Evolutionary conservation across 495 filamentous ascomycete species (phyloP), one percentile per base, ranked within the genome.

Genomic region (Aspergillus funiculosus): DNA sequence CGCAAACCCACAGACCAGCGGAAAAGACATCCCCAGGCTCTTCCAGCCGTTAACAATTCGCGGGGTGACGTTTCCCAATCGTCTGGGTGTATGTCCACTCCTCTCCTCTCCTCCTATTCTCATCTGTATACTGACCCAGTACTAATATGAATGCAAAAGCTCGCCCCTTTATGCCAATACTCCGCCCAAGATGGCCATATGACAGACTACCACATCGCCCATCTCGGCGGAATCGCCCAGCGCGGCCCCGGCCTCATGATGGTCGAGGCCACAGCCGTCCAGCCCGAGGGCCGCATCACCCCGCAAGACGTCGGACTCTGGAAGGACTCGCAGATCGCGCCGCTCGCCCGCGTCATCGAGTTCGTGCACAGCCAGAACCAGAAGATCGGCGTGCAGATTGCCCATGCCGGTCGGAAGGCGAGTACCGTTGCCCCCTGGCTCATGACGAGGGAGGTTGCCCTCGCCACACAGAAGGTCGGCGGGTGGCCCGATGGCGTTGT

Each of bases 391-490:
- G 80, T 91, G 47, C 87, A 92, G 65, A 60, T 91, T 5, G 83
- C 68, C 10, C 87, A 92, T 54, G 85, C 86, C 1, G 87, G 87
- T 1, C 69, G 86, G 13, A 91, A 91, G 59, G 83, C 82, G 1
- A 76, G 69, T 43, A 83, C 76, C 3, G 71, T 85, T 17, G 76
- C 86, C 0, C 84, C 85, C 1, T 89, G 85, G 85, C 39, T 85
- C 9, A 62, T 63, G 48, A 80, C 80, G 0, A 72, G 64, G 3
- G 68, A 78, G 42, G 74, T 72, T n/a, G 68, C 49, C 7, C 19
- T 46, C 4, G 53, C 53, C 0, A 49, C 53, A 4, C 45, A 52
- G 41, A 42, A 49, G 10, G 48, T 56, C 3, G 49, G 46, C 41
- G 53, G 53, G 14, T 56, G 53, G 49, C 54, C 79, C 0, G 68